Evolutionary conservation across 2,329 filamentous ascomycete genomes (phyloP).

Genomic region (Aspergillus transmontanensis): DNA sequence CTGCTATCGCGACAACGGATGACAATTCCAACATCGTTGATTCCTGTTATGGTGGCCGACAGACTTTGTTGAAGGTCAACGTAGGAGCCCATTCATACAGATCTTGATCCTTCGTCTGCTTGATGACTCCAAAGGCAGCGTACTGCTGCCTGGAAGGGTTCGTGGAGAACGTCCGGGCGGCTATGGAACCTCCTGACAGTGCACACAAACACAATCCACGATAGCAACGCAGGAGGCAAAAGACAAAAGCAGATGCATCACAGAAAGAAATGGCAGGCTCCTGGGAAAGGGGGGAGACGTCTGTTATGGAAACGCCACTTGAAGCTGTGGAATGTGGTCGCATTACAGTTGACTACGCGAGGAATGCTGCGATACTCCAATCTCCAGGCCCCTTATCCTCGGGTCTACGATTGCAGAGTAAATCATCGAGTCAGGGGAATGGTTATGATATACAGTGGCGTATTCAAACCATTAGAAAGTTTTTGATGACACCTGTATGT

Average conservation of each 20-base stretch:
- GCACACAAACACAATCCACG: constrained; percentile 12
- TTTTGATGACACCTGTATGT: neutral
- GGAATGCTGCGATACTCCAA: constrained; percentile 33
- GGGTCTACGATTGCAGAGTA: neutral
- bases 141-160: neutral
- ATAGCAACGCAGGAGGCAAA: constrained; percentile 12
- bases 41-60: neutral
- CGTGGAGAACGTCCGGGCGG: neutral
- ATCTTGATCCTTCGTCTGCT: neutral
- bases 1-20: constrained; percentile 38
- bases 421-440: neutral
- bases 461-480: neutral
- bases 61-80: neutral
- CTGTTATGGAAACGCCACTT: constrained; percentile 34
- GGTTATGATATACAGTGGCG: neutral
- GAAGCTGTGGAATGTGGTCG: constrained; percentile 32
- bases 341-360: constrained; percentile 29
- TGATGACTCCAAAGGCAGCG: neutral
- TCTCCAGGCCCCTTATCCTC: constrained; percentile 12
- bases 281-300: constrained; percentile 17
- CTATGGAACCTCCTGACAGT: constrained; percentile 10
- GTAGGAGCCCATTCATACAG: constrained; percentile 8
- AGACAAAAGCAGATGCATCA: constrained; percentile 16
- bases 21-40: constrained; percentile 36
- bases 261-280: constrained; percentile 13